Conservation (phyloP, 306 rosid species). For the Adenanthera pavonina region DNA sequence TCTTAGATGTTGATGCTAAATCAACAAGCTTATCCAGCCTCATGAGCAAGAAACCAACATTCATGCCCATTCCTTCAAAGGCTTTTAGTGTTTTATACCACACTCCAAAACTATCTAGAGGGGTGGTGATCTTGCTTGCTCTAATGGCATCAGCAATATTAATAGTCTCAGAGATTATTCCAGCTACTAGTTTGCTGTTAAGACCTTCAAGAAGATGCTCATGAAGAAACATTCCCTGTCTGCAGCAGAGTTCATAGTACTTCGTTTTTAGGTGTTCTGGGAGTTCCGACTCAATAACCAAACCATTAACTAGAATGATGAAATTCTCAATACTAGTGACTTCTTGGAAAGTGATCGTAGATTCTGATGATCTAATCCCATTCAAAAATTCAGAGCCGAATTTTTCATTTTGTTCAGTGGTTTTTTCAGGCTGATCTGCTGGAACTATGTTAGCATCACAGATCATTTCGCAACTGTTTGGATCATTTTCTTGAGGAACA, state of each 20-base stretch:
- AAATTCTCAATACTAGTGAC: slow-evolving; percentile 54
- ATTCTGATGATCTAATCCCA: slow-evolving; percentile 46
- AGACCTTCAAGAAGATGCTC: slow-evolving; percentile 58
- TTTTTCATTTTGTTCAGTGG: slow-evolving; percentile 38
- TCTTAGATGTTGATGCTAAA: slow-evolving; percentile 40
- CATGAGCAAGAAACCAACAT: slow-evolving; percentile 48
- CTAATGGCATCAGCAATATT: slow-evolving; percentile 67
- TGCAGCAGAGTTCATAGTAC: slow-evolving; percentile 64
- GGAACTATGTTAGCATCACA: slow-evolving; percentile 4
- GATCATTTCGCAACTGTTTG: background rate
- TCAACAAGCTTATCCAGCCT: slow-evolving; percentile 49
- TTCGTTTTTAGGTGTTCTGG: slow-evolving; percentile 40
- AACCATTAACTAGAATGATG: slow-evolving; percentile 48
- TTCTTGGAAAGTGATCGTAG: slow-evolving; percentile 41
- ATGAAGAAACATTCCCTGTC: slow-evolving; percentile 64
- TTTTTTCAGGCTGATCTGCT: slow-evolving; percentile 40
- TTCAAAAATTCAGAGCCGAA: slow-evolving; percentile 34
- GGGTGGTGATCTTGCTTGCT: slow-evolving; percentile 50
- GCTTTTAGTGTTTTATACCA: slow-evolving; percentile 61
- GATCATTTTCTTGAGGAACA: slow-evolving; percentile 26
- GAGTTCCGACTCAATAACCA: slow-evolving; percentile 55
- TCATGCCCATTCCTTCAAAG: slow-evolving; percentile 63
- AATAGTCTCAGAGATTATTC: slow-evolving; percentile 59
- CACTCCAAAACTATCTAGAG: slow-evolving; percentile 34
- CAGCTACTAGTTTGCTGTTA: slow-evolving; percentile 53